phyloP scores from a whole-genome alignment of 2,329 filamentous ascomycete species.

The Neofusicoccum cordaticola region DNA sequence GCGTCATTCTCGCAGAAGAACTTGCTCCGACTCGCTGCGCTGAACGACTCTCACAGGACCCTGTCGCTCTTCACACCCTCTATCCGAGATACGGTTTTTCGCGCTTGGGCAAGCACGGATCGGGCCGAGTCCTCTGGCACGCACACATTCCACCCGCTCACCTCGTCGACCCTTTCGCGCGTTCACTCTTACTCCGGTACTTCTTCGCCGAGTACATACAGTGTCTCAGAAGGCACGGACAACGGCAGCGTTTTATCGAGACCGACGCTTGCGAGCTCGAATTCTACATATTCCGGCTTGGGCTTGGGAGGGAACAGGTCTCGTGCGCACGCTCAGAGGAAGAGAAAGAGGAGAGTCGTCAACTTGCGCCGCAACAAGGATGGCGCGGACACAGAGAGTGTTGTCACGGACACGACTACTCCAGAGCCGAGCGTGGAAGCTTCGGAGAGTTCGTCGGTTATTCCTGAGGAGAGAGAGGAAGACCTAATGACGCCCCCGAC shows the following conservation, averaged over 20 bases:
- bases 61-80: constrained; percentile 87
- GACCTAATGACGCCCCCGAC: constrained; percentile 32
- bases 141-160: constrained; percentile 38
- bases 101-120: constrained; percentile 84
- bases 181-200: constrained; percentile 44
- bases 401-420: constrained; percentile 52
- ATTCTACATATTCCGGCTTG: constrained; percentile 60
- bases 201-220: constrained; percentile 17
- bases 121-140: constrained; percentile 55
- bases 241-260: constrained; percentile 55
- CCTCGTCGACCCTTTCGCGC: constrained; percentile 44
- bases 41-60: constrained; percentile 86
- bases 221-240: constrained; percentile 50
- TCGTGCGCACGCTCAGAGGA: constrained; percentile 63
- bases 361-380: constrained; percentile 68
- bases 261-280: constrained; percentile 62
- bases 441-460: constrained; percentile 52
- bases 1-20: constrained; percentile 96
- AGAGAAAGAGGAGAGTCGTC: constrained; percentile 81
- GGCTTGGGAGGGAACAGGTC: constrained; percentile 60
- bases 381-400: constrained; percentile 44
- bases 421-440: constrained; percentile 54
- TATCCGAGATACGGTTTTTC: constrained; percentile 86
- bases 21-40: constrained; percentile 72
- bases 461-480: constrained; percentile 31